phyloP scores from a whole-genome alignment of 2,329 filamentous ascomycete genomes.

The Amauroascus verrucosus region DNA sequence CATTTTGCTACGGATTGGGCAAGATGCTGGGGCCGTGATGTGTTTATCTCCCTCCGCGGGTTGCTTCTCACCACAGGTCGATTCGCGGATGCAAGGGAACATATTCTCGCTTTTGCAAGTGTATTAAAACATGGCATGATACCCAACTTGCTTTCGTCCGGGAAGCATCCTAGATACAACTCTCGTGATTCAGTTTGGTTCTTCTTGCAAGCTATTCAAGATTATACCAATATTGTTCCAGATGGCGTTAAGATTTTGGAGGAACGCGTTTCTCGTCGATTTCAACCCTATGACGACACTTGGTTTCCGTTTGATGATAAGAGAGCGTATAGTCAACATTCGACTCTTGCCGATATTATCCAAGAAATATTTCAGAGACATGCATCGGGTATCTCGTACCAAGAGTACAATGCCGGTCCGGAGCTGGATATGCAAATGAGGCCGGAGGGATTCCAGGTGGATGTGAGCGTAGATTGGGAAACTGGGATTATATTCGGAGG shows the following conservation, averaged over 20 bases:
- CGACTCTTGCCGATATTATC: constrained; percentile 76
- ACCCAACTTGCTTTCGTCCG: constrained; percentile 80
- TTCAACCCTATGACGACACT: constrained; percentile 89
- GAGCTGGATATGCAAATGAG: constrained; percentile 88
- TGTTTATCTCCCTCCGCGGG: constrained; percentile 89
- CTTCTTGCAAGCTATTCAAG: constrained; percentile 90
- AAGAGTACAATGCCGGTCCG: constrained; percentile 86
- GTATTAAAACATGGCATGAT: constrained; percentile 98
- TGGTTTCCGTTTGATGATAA: constrained; percentile 78
- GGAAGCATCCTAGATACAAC: constrained; percentile 82
- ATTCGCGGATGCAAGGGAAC: constrained; percentile 79
- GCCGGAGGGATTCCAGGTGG: constrained; percentile 80
- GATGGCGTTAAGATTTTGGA: constrained; percentile 64
- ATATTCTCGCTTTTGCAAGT: constrained; percentile 88
- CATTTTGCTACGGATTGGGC: constrained; percentile 94
- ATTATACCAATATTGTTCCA: constrained; percentile 74
- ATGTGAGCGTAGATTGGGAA: constrained; percentile 82
- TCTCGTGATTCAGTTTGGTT: constrained; percentile 97
- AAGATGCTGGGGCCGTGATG: constrained; percentile 91
- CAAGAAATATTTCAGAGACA: constrained; percentile 91
- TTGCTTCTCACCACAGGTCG: constrained; percentile 85
- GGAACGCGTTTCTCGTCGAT: constrained; percentile 69
- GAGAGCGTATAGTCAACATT: constrained; percentile 74
- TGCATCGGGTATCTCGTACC: constrained; percentile 79
- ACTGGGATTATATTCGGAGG: constrained; percentile 89